phyloP scores from a whole-genome alignment of 73 alveolate species.

The Chromera velia region DNA sequence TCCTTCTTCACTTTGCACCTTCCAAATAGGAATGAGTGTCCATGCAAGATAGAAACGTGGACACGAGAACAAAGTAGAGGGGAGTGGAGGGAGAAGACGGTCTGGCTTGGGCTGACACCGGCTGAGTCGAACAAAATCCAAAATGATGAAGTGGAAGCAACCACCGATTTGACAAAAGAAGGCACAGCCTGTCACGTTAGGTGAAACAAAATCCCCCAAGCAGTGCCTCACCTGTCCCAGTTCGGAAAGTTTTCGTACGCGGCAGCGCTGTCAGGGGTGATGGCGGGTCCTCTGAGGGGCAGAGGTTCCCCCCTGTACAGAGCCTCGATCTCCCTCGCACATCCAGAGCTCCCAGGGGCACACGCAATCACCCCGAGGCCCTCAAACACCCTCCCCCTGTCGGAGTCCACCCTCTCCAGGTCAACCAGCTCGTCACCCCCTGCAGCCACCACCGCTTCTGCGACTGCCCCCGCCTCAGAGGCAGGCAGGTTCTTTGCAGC shows the following conservation, averaged over 20 bases:
- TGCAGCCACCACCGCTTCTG: background rate
- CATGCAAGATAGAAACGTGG: background rate
- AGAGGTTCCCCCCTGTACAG: background rate
- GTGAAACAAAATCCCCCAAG: background rate
- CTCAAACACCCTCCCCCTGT: background rate
- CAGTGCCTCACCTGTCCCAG: background rate
- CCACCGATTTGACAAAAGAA: too few species aligned
- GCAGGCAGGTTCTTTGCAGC: background rate
- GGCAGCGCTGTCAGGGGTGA: too few species aligned
- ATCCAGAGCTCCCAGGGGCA: background rate
- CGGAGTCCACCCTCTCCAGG: too few species aligned
- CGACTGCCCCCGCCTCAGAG: background rate
- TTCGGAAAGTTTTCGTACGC: background rate
- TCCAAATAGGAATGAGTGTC: too few species aligned
- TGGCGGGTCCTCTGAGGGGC: background rate
- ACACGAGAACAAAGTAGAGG: background rate
- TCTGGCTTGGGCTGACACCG: too few species aligned
- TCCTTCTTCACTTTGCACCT: too few species aligned
- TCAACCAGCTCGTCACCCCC: background rate
- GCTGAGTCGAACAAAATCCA: too few species aligned
- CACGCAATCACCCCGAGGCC: background rate
- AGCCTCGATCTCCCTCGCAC: background rate
- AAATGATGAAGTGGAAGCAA: too few species aligned
- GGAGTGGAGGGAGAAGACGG: background rate
- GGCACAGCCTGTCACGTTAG: background rate